Evolutionary conservation across 805 yeast species (phyloP).

Genomic region (Maudiozyma pseudohumilis): DNA sequence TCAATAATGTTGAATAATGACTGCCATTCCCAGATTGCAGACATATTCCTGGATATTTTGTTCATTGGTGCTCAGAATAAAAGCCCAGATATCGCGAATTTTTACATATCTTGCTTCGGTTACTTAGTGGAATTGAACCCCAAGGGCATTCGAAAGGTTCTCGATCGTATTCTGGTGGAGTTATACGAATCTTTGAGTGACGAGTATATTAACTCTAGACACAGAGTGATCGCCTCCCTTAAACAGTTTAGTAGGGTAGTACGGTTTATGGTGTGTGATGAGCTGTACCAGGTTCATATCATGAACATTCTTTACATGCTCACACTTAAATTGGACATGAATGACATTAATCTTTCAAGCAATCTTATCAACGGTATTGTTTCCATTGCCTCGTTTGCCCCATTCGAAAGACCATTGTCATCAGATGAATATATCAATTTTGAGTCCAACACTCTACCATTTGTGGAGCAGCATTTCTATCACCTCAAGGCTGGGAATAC

Average conservation of each 20-base stretch:
- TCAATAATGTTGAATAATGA: conserved; percentile 22
- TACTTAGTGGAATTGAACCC: conserved; percentile 60
- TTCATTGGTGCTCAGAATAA: conserved; percentile 72
- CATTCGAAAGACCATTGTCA: conserved; percentile 48
- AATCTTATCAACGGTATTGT: conserved; percentile 62
- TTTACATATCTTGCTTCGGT: conserved; percentile 50
- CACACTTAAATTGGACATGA: conserved; percentile 78
- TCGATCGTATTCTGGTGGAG: conserved; percentile 52
- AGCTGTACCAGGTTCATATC: conserved; percentile 64
- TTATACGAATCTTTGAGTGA: conserved; percentile 64
- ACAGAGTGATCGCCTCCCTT: conserved; percentile 67
- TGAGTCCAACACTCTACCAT: conserved; percentile 37
- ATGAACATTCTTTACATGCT: conserved; percentile 61
- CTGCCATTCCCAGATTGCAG: conserved; percentile 30
- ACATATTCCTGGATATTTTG: conserved; percentile 41
- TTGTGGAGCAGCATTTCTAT: conserved; percentile 55
- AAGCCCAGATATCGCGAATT: conserved; percentile 43
- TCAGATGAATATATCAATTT: conserved; percentile 34
- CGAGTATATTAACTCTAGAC: conserved; percentile 63
- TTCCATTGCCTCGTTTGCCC: conserved; percentile 60
- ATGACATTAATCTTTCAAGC: conserved; percentile 74
- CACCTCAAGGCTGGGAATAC: conserved; percentile 33
- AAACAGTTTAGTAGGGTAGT: conserved; percentile 55
- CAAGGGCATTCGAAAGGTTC: conserved; percentile 29
- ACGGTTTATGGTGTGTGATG: conserved; percentile 54